phyloP scores from a whole-genome alignment of 805 yeast genomes.

The Myxozyma neotropica region DNA sequence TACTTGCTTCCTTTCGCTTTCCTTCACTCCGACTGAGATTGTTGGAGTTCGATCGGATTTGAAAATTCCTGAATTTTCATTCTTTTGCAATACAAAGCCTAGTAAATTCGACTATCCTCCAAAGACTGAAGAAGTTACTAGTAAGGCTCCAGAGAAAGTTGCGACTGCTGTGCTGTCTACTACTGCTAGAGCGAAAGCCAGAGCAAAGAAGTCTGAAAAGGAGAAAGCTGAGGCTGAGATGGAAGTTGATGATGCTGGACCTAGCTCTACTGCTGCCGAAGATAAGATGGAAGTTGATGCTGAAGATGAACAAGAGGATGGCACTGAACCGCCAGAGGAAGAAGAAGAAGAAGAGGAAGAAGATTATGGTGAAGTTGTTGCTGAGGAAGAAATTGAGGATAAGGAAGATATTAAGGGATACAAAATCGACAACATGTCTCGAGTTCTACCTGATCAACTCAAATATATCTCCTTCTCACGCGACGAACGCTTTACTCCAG shows the following conservation, averaged over 20 bases:
- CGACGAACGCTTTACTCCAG: conserved; percentile 77
- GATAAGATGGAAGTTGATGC: conserved; percentile 35
- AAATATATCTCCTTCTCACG: conserved; percentile 77
- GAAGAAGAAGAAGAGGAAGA: conserved; percentile 44
- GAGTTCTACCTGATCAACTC: conserved; percentile 88
- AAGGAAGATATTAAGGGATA: conserved; percentile 67
- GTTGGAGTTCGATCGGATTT: conserved; percentile 85
- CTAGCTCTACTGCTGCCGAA: conserved; percentile 12
- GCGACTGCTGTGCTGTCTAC: conserved; percentile 94
- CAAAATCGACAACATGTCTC: conserved; percentile 73
- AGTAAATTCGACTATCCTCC: conserved; percentile 88
- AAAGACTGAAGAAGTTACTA: conserved; percentile 73
- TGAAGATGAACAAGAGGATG: conserved; percentile 34
- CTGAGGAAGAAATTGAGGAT: conserved; percentile 44
- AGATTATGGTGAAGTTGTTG: conserved; percentile 34
- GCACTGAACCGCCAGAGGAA: conserved; percentile 35
- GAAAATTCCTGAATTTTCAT: conserved; percentile 78
- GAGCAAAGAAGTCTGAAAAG: conserved; percentile 71
- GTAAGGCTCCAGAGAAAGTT: conserved; percentile 82
- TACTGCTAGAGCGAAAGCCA: conserved; percentile 89
- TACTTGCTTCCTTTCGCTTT: conserved; percentile 86
- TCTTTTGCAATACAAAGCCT: conserved; percentile 79
- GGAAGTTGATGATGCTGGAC: conserved; percentile 44
- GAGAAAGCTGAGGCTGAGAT: conserved; percentile 57
- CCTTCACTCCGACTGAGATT: conserved; percentile 89